These are phyloP conservation scores for Aspergillus candidus DNA, from an alignment of 2,329 filamentous ascomycete genomes.

Conservation along the genomic window DNA sequence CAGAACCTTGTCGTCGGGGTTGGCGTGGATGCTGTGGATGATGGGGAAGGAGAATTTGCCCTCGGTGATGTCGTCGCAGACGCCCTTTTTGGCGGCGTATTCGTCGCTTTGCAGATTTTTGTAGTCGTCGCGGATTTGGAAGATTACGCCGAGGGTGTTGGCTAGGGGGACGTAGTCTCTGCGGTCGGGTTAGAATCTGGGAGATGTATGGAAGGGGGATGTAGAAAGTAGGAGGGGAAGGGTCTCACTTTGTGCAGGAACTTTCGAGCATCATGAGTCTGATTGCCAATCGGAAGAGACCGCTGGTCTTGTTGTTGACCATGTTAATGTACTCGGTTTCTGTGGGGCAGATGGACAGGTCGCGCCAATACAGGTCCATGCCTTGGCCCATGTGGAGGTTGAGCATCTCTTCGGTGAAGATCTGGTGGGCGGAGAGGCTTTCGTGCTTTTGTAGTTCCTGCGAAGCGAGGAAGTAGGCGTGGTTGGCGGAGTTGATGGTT, in stretches of 20 bases:
- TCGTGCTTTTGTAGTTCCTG: constrained; percentile 66
- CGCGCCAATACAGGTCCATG: constrained; percentile 74
- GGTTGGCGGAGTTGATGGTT: constrained; percentile 87
- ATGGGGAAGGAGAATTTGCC: constrained; percentile 96
- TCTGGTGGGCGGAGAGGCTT: constrained; percentile 60
- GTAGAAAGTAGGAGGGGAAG: no score
- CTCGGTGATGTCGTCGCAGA: constrained; percentile 93
- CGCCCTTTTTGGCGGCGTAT: constrained; percentile 83
- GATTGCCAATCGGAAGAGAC: constrained; percentile 75
- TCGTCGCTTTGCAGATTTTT: constrained; percentile 32
- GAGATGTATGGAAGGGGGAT: no score
- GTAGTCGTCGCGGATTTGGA: constrained; percentile 58
- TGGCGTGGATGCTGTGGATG: constrained; percentile 78
- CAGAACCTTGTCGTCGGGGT: constrained; percentile 58
- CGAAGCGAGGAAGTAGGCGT: constrained; percentile 76
- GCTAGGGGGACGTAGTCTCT: constrained; percentile 26
- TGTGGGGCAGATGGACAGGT: not conserved
- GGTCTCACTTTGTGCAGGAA: no score
- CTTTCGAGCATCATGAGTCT: constrained; percentile 49
- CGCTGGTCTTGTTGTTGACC: constrained; percentile 86
- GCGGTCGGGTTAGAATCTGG: constrained; percentile 12
- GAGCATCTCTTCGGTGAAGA: constrained; percentile 75
- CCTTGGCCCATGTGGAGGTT: constrained; percentile 83
- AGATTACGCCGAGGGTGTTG: constrained; percentile 72
- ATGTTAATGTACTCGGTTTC: constrained; percentile 84